Conservation (phyloP, 345 rosid species). For the Eucalyptus grandis region DNA sequence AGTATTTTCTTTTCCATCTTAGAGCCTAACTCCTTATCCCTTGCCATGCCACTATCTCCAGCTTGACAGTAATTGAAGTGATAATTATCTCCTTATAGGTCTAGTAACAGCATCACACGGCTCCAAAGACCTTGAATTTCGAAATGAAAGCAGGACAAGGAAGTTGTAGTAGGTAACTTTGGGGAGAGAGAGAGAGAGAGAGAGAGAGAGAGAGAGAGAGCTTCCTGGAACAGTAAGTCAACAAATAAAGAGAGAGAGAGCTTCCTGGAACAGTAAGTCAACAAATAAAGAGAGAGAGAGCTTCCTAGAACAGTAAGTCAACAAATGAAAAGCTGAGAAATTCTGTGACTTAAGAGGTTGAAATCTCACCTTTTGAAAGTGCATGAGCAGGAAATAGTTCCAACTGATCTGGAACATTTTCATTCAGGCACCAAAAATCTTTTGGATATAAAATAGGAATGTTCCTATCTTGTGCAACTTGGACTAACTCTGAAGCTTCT, state of each 20-base stretch:
- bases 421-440: slow-evolving; percentile 44
- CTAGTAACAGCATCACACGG: neutral
- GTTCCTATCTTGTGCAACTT: slow-evolving; percentile 23
- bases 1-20: neutral
- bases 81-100: neutral
- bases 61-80: neutral
- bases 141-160: neutral
- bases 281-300: neutral
- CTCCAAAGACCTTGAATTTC: neutral
- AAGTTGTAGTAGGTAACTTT: neutral
- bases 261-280: neutral
- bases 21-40: neutral
- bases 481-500: slow-evolving; percentile 33
- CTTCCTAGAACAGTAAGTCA: neutral
- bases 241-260: neutral
- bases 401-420: slow-evolving; percentile 7
- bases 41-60: neutral
- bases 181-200: neutral
- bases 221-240: neutral
- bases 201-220: neutral
- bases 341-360: neutral
- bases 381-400: slow-evolving; percentile 25
- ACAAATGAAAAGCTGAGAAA: neutral
- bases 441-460: slow-evolving; percentile 30
- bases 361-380: slow-evolving; percentile 32